These are phyloP conservation scores for Syzygium jambos DNA, from an alignment of 345 rosid genomes.

Conservation along the genomic window DNA sequence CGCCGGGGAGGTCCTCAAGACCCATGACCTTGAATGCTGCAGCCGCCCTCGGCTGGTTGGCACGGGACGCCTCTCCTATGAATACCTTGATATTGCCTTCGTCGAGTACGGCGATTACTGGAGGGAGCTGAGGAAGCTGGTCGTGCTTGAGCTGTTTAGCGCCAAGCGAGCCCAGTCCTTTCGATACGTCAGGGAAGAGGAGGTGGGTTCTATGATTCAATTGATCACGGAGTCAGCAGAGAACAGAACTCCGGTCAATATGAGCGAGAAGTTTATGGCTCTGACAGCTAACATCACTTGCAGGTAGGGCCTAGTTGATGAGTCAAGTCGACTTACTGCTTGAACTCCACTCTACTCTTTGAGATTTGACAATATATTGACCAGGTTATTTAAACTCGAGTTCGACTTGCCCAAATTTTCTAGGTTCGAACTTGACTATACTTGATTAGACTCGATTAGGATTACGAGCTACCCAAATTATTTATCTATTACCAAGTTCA, in stretches of 20 bases:
- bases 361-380: not conserved
- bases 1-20: conserved; percentile 9
- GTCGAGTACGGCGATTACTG: conserved; percentile 10
- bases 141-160: conserved; percentile 14
- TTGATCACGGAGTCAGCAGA: conserved; percentile 15
- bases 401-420: not conserved
- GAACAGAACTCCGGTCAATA: conserved; percentile 4
- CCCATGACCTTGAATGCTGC: conserved; percentile 14
- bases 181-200: conserved; percentile 13
- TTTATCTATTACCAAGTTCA: not conserved
- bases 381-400: not conserved
- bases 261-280: conserved; percentile 17
- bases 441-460: not conserved
- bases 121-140: conserved; percentile 18
- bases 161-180: conserved; percentile 6
- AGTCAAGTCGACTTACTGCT: not conserved
- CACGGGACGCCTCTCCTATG: conserved; percentile 17
- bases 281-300: conserved; percentile 6
- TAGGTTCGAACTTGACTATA: not conserved
- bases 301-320: not conserved
- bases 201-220: conserved; percentile 14
- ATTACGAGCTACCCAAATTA: not conserved
- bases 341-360: not conserved
- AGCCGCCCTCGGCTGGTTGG: conserved; percentile 5
- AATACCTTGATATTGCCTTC: conserved; percentile 17